Evolutionary conservation across 2,329 filamentous ascomycete genomes (phyloP).

Genomic region (Cladophialophora carrionii): DNA sequence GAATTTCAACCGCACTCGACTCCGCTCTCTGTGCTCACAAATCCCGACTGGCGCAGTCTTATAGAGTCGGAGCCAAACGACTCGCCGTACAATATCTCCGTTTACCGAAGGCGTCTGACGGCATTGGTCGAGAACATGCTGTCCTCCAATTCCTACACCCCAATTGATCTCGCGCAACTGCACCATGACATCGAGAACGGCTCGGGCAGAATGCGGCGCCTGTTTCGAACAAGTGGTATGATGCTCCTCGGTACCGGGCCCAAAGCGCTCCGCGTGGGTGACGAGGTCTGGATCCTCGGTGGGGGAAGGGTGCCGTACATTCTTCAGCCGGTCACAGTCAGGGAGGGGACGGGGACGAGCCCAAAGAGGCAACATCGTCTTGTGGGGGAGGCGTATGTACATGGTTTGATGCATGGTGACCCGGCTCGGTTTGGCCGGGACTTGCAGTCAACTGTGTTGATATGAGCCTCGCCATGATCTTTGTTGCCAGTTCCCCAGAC

Average conservation of each 20-base stretch:
- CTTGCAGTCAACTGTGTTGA: constrained; percentile 16
- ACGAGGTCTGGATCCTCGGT: constrained; percentile 21
- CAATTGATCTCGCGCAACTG: constrained; percentile 17
- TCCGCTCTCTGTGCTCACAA: constrained; percentile 15
- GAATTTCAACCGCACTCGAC: constrained; percentile 22
- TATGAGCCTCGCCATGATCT: not conserved
- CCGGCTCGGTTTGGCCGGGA: constrained; percentile 14
- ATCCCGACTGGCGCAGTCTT: constrained; percentile 17
- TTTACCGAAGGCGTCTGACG: constrained; percentile 17
- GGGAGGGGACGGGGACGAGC: not conserved
- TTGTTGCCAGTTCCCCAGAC: not conserved
- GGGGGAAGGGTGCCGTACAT: constrained; percentile 24
- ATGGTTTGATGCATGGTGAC: constrained; percentile 22
- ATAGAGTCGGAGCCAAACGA: constrained; percentile 9
- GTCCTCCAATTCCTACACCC: constrained; percentile 16
- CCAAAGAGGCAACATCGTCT: constrained; percentile 9
- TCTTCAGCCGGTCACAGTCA: constrained; percentile 9
- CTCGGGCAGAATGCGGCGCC: constrained; percentile 8
- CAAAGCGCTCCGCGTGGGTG: constrained; percentile 14
- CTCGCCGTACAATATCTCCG: constrained; percentile 18
- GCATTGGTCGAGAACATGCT: constrained; percentile 21
- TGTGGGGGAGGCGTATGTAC: constrained; percentile 25
- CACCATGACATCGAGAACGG: constrained; percentile 20
- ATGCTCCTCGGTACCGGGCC: constrained; percentile 18
- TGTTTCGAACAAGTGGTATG: constrained; percentile 18